These are phyloP conservation scores for Vicia sativa DNA, from an alignment of 306 rosid genomes.

Conservation along the genomic window DNA sequence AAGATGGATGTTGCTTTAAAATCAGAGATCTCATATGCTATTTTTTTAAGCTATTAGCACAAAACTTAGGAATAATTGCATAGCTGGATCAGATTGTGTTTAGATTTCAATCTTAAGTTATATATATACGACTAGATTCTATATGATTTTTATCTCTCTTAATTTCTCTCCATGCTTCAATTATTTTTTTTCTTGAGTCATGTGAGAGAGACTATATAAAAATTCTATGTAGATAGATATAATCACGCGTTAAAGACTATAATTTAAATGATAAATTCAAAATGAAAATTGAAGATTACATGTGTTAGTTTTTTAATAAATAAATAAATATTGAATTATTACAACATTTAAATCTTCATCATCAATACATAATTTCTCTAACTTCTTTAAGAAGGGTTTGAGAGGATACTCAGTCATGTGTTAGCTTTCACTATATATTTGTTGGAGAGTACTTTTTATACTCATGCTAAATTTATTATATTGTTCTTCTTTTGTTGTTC, in stretches of 20 bases:
- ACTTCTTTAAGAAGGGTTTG: no score
- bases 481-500: no score
- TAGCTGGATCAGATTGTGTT: conserved; percentile 98
- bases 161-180: conserved; percentile 44
- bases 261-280: neutral
- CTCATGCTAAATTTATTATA: no score
- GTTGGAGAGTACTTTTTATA: no score
- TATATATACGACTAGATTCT: conserved; percentile 79
- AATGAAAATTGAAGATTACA: neutral
- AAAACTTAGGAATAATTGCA: conserved; percentile 72
- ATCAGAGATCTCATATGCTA: conserved; percentile 57
- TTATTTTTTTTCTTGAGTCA: conserved; percentile 38
- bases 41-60: conserved; percentile 59
- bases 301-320: neutral
- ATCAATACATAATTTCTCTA: no score
- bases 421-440: no score
- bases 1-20: conserved; percentile 30
- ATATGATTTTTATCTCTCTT: conserved; percentile 51
- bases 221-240: conserved; percentile 5
- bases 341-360: no score
- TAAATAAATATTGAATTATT: no score
- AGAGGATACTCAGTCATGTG: no score
- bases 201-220: conserved; percentile 26
- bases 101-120: conserved; percentile 65
- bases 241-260: conserved; percentile 2